A percentile compares a stretch with the other conserved stretches of the same genome.
phyloP scores from a whole-genome alignment of 2,329 filamentous ascomycete species.

The Drechmeria coniospora region DNA sequence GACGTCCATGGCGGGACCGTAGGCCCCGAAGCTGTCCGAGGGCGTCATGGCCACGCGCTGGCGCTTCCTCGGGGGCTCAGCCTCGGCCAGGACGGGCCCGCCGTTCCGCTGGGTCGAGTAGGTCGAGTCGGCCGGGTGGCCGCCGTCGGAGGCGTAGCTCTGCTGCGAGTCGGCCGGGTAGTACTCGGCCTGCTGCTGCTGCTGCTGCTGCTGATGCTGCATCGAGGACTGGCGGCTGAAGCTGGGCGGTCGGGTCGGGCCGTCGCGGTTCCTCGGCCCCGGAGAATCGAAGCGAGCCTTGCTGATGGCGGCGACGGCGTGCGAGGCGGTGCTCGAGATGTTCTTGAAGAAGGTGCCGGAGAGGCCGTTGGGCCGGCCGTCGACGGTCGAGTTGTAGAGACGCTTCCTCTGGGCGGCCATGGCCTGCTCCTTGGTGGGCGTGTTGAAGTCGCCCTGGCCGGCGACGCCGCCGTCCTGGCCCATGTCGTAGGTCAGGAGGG shows the following conservation, averaged over 20 bases:
- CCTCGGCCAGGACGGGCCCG: constrained; percentile 31
- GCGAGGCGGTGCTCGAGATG: constrained; percentile 84
- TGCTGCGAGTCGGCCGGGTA: constrained; percentile 68
- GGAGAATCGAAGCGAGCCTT: constrained; percentile 90
- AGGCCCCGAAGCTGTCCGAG: constrained; percentile 41
- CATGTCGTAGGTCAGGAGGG: constrained; percentile 68
- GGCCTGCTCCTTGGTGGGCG: constrained; percentile 94
- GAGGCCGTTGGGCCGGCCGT: constrained; percentile 49
- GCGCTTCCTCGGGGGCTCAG: constrained; percentile 72
- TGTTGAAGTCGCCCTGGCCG: constrained; percentile 67
- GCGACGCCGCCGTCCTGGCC: constrained; percentile 57
- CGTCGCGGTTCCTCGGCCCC: constrained; percentile 48
- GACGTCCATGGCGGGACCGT: constrained; percentile 30
- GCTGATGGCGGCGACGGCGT: constrained; percentile 89
- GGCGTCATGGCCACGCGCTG: constrained; percentile 42
- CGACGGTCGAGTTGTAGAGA: constrained; percentile 58
- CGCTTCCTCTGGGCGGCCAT: constrained; percentile 92
- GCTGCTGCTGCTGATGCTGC: too few relatives aligned
- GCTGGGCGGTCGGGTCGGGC: constrained; percentile 49
- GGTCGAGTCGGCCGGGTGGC: constrained; percentile 54
- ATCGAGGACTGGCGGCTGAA: constrained; percentile 59
- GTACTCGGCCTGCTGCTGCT: too few relatives aligned
- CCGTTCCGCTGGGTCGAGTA: constrained; percentile 44
- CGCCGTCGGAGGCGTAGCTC: constrained; percentile 63
- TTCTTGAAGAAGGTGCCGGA: constrained; percentile 93